phyloP scores from a whole-genome alignment of 352 stramenopile species.

The Phytophthora colocasiae region DNA sequence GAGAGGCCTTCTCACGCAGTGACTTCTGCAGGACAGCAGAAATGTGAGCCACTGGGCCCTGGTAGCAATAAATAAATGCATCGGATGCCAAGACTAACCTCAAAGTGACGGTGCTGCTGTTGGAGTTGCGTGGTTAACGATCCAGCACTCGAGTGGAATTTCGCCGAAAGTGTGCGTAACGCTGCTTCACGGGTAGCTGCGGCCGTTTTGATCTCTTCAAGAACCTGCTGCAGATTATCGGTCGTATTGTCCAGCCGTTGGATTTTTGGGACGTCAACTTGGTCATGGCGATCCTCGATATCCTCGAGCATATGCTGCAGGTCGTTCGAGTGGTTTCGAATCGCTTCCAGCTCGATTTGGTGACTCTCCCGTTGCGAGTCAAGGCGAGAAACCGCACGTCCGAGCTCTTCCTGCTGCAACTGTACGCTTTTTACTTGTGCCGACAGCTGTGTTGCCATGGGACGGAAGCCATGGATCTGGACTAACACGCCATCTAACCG shows the following conservation, averaged over 20 bases:
- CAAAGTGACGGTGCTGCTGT: constrained; percentile 35
- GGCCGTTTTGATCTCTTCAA: constrained; percentile 28
- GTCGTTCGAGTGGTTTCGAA: constrained; percentile 20
- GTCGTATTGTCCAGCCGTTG: constrained; percentile 24
- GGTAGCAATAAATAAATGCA: background rate
- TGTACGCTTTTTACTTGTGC: constrained; percentile 31
- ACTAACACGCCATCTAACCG: constrained; percentile 55
- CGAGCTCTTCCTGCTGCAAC: constrained; percentile 9
- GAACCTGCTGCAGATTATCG: constrained; percentile 23
- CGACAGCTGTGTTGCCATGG: constrained; percentile 43
- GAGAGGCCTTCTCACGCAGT: constrained; percentile 31
- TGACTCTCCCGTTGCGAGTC: constrained; percentile 7
- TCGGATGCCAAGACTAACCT: constrained; percentile 25
- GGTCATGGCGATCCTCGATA: constrained; percentile 23
- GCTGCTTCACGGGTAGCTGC: constrained; percentile 30
- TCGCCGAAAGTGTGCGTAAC: constrained; percentile 42
- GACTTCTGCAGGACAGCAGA: constrained; percentile 17
- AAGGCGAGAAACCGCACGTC: constrained; percentile 14
- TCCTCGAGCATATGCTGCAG: constrained; percentile 24
- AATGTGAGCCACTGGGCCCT: background rate
- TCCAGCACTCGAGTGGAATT: constrained; percentile 39
- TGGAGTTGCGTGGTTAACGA: constrained; percentile 35
- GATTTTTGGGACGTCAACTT: constrained; percentile 16
- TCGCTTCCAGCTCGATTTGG: constrained; percentile 18
- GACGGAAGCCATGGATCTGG: constrained; percentile 66